Base-by-base conservation (phyloP, 768 basidiomycete genomes). In the Panellus pusillus region DNA sequence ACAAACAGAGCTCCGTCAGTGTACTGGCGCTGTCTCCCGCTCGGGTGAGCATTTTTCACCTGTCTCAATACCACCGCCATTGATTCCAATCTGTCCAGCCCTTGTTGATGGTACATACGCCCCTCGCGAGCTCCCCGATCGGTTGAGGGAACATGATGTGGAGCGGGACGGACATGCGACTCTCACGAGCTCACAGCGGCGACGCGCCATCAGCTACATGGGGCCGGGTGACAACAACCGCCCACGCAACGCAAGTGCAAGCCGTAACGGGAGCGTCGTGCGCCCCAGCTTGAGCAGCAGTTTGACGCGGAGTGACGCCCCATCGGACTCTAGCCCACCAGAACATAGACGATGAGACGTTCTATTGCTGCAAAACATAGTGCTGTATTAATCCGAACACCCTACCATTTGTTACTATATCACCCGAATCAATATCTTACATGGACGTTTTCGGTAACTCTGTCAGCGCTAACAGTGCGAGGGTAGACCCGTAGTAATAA, bases 1-100 rank as follows among this genome's bases (percentile, higher is more conserved):
- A 73, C 54, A 80, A 78, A 60, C 78, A 72, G 51, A 88, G 83
- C 67, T 68, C 77, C 42, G 65, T 89, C 47, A 80, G 80, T 61
- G 67, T 89, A 49, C 78, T 89, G 62, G 86, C 83, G 4, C 76
- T 91, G 55, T 89, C 89, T 29, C 86, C 89, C 11, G 86, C 87
- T 29, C 86, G 90, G 75, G 85, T 85, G 65, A 50, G 72, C 36
- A n/a, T 14, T 41, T 17, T n/a, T 20, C 6, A 35, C 28, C 37
- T 15, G 15, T 35, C 14, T 3, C 32, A 35, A 35, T 35, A 35
- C 17, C 3, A n/a, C 17, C 35, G 28, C 27, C 15, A 31, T 11
- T 55, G 18, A 53, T 47, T 14, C 51, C 19, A 44, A 18, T 61
- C 20, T 39, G 4, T 56, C n/a, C 63, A 83, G 80, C 86, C 82